Base-by-base conservation (phyloP, 192 early-diverging fungal genomes). In the Backusella macrospora region DNA sequence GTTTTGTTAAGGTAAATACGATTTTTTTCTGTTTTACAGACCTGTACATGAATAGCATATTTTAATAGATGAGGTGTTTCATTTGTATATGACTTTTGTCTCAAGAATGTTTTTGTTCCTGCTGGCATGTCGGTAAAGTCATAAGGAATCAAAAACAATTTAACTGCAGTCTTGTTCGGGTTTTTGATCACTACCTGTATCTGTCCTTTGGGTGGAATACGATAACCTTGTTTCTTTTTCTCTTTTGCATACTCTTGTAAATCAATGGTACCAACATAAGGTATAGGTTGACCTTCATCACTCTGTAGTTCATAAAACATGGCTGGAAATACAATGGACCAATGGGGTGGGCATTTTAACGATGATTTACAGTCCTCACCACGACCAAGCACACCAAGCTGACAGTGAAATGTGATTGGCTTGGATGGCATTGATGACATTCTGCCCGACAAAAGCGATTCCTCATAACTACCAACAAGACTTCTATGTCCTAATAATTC, bases 171-270 rank as follows among this genome's bases (percentile, higher is more conserved):
- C 47, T 86, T 86, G 74, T 86, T 85, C 0, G 89, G 89, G 70
- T 95, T 95, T 74, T 94, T 92, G 74, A 95, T 93, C 49, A 94
- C 85, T 59, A 95, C 87, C 69, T 94, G 92, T 13, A 95, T 71
- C 68, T 94, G 93, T 6, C 93, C 93, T 67, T 88, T 83, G 1
- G 80, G 74, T 21, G 93, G 93, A 5, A 95, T 70, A 26, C 92
- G 75, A 80, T 92, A 94, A n/a, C 21, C 39, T 13, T 67, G 18
- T n/a, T 44, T 67, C 4, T n/a, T 16, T 15, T 21, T 39, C 29
- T 29, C 37, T 0, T 39, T 39, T n/a, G 38, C 63, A 39, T 65
- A 39, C 4, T 79, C 86, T 40, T 72, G 73, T 3, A 86, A 68
- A 74, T 93, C 90, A 10, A 95, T 74, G 44, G 81, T 86, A 4